Evolutionary conservation across 2,329 filamentous ascomycete species (phyloP), one percentile per base, ranked within the genome.

Genomic region (Diaporthe citri): DNA sequence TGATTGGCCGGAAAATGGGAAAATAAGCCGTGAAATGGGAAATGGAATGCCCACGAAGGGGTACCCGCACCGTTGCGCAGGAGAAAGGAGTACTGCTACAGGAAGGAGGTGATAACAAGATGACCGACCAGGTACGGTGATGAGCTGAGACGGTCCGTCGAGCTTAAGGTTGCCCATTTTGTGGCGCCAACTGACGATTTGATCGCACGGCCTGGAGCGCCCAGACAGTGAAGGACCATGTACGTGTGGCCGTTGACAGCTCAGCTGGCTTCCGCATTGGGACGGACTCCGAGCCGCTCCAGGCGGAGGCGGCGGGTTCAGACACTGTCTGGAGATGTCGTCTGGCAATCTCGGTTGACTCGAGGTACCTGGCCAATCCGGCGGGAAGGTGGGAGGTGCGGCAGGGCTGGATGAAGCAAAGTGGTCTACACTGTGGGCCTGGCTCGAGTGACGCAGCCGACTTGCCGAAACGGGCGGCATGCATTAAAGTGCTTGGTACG

Each of bases 1-100:
- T 74, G 51, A 77, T 77, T 77, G 77, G 77, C 55, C 57, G 48
- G 52, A 77, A 77, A 77, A 69, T 76, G 51, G 39, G 41, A 75
- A 77, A 74, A 73, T 56, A 43, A 75, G 62, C 56, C 34, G 46
- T 55, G 48, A 48, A 67, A 62, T 31, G 48, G 55, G 52, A 48
- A 71, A 75, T 41, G 70, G 56, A 62, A 28, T 43, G 43, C 41
- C 69, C 59, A 22, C 52, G 69, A 69, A 52, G 62, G 73, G 48
- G 51, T n/a, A 74, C 46, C 71, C 71, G 71, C 71, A 72, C 57
- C 71, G 57, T 72, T 72, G 57, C 71, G 71, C 71, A 72, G 46
- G 71, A 64, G 57, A 64, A 64, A 66, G 57, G 57, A 72, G 64
- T n/a, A 28, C 64, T 69, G 64, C 48, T 48, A 52, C 34, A 55